phyloP scores from a whole-genome alignment of 2,329 filamentous ascomycete genomes.

The Colletotrichum gigasporum region DNA sequence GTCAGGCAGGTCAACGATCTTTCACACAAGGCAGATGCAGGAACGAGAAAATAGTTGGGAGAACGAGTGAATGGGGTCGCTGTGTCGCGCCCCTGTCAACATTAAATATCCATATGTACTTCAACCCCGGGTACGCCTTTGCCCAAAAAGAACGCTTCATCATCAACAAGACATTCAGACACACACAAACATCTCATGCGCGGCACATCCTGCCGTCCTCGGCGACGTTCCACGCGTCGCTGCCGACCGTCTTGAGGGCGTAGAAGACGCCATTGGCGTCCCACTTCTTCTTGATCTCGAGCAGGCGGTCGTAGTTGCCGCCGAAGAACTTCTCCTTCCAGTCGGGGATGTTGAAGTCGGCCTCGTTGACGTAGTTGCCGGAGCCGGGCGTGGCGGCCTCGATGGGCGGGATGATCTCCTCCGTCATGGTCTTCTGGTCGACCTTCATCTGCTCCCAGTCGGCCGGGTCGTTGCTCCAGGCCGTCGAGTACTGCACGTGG shows the following conservation, averaged over 20 bases:
- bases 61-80: background rate
- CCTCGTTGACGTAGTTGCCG: conserved; percentile 62
- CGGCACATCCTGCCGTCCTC: conserved; percentile 52
- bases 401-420: conserved; percentile 31
- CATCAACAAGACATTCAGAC: background rate
- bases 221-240: conserved; percentile 56
- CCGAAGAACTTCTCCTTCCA: conserved; percentile 59
- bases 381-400: conserved; percentile 45
- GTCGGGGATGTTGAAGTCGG: conserved; percentile 55
- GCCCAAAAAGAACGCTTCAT: background rate
- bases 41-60: background rate
- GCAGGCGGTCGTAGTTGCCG: conserved; percentile 51
- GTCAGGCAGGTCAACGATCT: background rate
- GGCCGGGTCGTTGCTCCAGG: conserved; percentile 31
- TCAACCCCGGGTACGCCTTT: background rate
- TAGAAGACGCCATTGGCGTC: conserved; percentile 58
- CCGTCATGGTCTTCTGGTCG: conserved; percentile 31
- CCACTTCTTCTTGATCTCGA: conserved; percentile 59
- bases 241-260: conserved; percentile 58
- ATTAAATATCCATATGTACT: background rate
- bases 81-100: background rate
- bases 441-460: conserved; percentile 24
- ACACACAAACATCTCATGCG: conserved; percentile 23
- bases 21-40: background rate
- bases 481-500: conserved; percentile 30